Conservation (phyloP, 208 protist species). For the Leishmania arabica region DNA sequence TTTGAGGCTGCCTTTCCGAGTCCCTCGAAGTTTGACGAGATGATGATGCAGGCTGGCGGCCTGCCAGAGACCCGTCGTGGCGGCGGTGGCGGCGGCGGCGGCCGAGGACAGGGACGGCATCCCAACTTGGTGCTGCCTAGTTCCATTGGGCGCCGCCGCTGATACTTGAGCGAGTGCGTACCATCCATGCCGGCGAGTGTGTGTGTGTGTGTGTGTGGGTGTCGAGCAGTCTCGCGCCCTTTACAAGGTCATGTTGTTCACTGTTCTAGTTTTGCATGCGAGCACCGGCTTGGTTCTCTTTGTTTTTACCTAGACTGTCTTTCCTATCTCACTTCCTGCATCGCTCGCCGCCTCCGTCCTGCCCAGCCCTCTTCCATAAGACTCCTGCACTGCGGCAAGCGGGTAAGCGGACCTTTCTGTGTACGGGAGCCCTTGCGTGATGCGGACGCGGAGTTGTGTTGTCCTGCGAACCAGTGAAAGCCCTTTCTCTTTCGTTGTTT, state of each 20-base stretch:
- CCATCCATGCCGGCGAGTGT: neutral
- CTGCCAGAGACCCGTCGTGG: conserved; percentile 42
- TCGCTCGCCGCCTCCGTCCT: neutral
- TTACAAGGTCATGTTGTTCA: neutral
- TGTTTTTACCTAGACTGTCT: neutral
- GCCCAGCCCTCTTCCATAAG: neutral
- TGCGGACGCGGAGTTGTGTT: neutral
- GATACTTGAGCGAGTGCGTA: neutral
- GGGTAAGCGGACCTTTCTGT: neutral
- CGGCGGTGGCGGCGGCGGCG: conserved; percentile 32
- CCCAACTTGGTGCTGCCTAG: conserved; percentile 71
- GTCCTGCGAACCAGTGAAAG: neutral
- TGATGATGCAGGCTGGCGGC: conserved; percentile 82
- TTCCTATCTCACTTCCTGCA: neutral
- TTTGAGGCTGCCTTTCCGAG: conserved; percentile 84
- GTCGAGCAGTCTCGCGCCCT: neutral
- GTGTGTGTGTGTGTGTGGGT: neutral
- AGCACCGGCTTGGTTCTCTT: neutral
- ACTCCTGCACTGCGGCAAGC: neutral
- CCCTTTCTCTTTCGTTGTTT: neutral
- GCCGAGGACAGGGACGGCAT: conserved; percentile 36
- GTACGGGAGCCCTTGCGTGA: neutral
- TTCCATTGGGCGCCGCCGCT: conserved; percentile 69
- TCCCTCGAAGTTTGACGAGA: conserved; percentile 88
- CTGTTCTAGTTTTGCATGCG: neutral